These are phyloP conservation scores for Coniophora puteana DNA, from an alignment of 1,284 basidiomycete genomes.

Conservation along the genomic window DNA sequence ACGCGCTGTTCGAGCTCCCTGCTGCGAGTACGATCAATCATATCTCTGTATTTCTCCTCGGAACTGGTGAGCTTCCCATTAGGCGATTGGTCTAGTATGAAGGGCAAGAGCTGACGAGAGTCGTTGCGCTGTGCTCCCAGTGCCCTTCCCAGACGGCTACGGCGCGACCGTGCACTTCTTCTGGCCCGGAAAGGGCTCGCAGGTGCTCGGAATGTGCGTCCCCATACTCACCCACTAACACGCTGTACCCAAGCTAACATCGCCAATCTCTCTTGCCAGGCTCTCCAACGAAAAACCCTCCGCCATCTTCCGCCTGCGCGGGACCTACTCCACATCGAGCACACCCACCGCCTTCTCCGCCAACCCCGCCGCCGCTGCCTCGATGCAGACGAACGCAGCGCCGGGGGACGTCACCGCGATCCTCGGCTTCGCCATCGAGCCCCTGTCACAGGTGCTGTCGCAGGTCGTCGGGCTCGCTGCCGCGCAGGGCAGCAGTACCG, in stretches of 20 bases:
- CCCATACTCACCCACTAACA: not conserved
- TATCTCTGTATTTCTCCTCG: conserved; percentile 84
- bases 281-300: conserved; percentile 91
- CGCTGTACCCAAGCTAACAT: not conserved
- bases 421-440: conserved; percentile 71
- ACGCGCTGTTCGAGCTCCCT: conserved; percentile 80
- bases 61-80: conserved; percentile 53
- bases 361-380: conserved; percentile 52
- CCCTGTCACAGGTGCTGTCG: conserved; percentile 51
- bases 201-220: conserved; percentile 83
- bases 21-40: conserved; percentile 83
- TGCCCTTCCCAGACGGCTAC: conserved; percentile 86
- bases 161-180: conserved; percentile 89
- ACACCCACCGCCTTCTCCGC: conserved; percentile 41
- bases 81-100: not conserved
- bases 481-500: conserved; percentile 29
- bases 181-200: conserved; percentile 87
- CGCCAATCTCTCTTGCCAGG: conserved; percentile 36
- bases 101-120: not conserved
- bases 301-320: conserved; percentile 84
- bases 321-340: conserved; percentile 52
- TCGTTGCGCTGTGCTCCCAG: conserved; percentile 27
- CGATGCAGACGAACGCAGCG: conserved; percentile 29
- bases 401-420: conserved; percentile 56
- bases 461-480: conserved; percentile 50